phyloP scores from a whole-genome alignment of 768 basidiomycete species.

The Hericium alpestre region DNA sequence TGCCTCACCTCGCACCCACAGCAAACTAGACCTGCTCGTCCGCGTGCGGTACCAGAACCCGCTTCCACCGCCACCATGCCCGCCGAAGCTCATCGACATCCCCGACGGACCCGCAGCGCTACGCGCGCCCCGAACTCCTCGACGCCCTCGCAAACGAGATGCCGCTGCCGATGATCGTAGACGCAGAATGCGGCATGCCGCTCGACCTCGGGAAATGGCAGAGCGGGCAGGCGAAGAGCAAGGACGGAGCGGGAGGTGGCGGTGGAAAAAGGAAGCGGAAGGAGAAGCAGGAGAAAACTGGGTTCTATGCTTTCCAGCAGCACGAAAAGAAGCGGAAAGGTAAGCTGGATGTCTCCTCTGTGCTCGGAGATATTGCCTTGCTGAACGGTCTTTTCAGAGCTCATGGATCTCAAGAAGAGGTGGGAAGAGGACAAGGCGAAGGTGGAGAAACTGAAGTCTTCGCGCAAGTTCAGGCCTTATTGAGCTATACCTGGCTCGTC shows the following conservation, averaged over 20 bases:
- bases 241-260: slow-evolving; percentile 20
- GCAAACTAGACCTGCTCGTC: slow-evolving; percentile 84
- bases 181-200: slow-evolving; percentile 95
- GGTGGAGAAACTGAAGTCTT: slow-evolving; percentile 69
- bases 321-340: slow-evolving; percentile 83
- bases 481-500: slow-evolving; percentile 23
- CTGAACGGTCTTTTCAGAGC: slow-evolving; percentile 25
- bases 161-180: slow-evolving; percentile 90
- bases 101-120: slow-evolving; percentile 80
- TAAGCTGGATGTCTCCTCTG: slow-evolving; percentile 21
- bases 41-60: slow-evolving; percentile 92
- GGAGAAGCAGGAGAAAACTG: slow-evolving; percentile 49
- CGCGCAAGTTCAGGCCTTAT: slow-evolving; percentile 82
- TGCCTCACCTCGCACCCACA: slow-evolving; percentile 18
- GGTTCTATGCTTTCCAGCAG: slow-evolving; percentile 86
- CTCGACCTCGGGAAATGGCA: slow-evolving; percentile 66
- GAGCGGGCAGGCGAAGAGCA: slow-evolving; percentile 12
- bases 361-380: slow-evolving; percentile 1
- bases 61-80: slow-evolving; percentile 91
- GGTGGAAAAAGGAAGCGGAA: slow-evolving; percentile 47
- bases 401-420: slow-evolving; percentile 55
- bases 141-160: slow-evolving; percentile 70
- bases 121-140: slow-evolving; percentile 79
- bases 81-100: slow-evolving; percentile 87
- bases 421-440: slow-evolving; percentile 87